These are phyloP conservation scores for Boletellus deceptivus DNA, from an alignment of 1,284 basidiomycete genomes.

Conservation along the genomic window DNA sequence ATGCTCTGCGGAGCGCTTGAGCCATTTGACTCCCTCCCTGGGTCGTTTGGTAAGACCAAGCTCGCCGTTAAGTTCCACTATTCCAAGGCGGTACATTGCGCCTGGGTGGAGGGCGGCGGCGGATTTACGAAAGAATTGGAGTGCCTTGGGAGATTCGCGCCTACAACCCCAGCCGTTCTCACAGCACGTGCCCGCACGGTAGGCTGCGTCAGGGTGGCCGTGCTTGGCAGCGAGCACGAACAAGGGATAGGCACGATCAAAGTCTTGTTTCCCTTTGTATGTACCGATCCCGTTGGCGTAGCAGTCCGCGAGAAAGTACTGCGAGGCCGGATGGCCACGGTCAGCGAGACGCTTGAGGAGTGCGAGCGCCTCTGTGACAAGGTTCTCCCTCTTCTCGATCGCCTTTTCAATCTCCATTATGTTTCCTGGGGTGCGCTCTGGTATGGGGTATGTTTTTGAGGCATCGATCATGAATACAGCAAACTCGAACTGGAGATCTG, in stretches of 20 bases:
- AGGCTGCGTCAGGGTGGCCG: conserved; percentile 95
- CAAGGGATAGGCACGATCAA: conserved; percentile 94
- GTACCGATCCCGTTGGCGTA: conserved; percentile 97
- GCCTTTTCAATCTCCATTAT: conserved; percentile 80
- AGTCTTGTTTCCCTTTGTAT: conserved; percentile 86
- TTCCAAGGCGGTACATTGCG: conserved; percentile 95
- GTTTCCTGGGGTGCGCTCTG: conserved; percentile 61
- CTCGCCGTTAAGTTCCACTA: conserved; percentile 95
- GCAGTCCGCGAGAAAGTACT: conserved; percentile 98
- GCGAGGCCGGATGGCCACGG: conserved; percentile 89
- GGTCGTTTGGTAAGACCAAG: conserved; percentile 84
- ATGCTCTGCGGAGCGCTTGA: conserved; percentile 94
- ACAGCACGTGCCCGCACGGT: conserved; percentile 95
- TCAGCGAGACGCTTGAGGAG: conserved; percentile 91
- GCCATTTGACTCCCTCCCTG: conserved; percentile 97
- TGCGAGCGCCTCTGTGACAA: conserved; percentile 82
- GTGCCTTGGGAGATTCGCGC: conserved; percentile 87
- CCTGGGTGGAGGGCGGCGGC: conserved; percentile 90
- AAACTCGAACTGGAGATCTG: conserved; percentile 96
- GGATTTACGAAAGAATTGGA: conserved; percentile 94
- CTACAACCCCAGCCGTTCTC: conserved; percentile 99
- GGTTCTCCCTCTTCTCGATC: conserved; percentile 78
- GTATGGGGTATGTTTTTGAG: conserved; percentile 82
- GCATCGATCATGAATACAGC: conserved; percentile 99
- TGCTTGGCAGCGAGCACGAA: conserved; percentile 98